A percentile compares a stretch with the other conserved stretches of the same genome.
These are phyloP conservation scores for Schizochytrium sp. DNA, from an alignment of 108 stramenopile genomes.

Conservation along the genomic window DNA sequence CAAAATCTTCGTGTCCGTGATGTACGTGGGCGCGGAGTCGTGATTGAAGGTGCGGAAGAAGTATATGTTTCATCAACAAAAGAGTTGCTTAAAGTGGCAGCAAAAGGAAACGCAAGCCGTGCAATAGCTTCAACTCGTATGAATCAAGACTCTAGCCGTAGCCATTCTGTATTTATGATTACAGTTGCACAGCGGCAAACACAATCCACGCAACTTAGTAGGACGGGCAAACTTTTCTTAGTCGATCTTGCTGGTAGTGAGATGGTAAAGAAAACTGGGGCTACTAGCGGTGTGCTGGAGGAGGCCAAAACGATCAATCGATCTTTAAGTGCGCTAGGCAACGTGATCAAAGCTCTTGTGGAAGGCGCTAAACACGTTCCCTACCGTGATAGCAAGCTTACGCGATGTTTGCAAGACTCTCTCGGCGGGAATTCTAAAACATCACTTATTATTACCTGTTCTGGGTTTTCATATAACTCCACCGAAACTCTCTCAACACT, in stretches of 20 bases:
- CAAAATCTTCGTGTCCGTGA: slow-evolving; percentile 78
- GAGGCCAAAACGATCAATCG: slow-evolving; percentile 84
- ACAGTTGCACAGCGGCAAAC: slow-evolving; percentile 72
- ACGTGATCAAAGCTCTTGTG: slow-evolving; percentile 82
- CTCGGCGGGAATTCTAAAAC: slow-evolving; percentile 89
- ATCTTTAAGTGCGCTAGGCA: slow-evolving; percentile 78
- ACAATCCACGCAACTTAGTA: not conserved
- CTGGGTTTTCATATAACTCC: slow-evolving; percentile 51
- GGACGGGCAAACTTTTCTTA: slow-evolving; percentile 64
- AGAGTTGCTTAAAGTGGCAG: slow-evolving; percentile 65
- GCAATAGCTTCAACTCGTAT: slow-evolving; percentile 79
- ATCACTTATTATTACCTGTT: slow-evolving; percentile 82
- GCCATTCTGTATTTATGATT: slow-evolving; percentile 77
- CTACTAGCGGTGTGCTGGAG: slow-evolving; percentile 78
- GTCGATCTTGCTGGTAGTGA: slow-evolving; percentile 74
- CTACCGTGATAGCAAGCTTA: slow-evolving; percentile 84
- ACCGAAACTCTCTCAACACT: slow-evolving; percentile 69
- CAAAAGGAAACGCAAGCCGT: slow-evolving; percentile 60
- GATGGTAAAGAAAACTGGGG: slow-evolving; percentile 68
- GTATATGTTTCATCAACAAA: slow-evolving; percentile 62
- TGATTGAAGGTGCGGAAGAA: slow-evolving; percentile 77
- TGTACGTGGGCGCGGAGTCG: slow-evolving; percentile 74
- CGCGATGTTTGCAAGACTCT: slow-evolving; percentile 81
- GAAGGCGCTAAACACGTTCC: slow-evolving; percentile 72
- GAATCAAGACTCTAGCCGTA: slow-evolving; percentile 78